Evolutionary conservation across 202 grass and related monocot genomes (phyloP), one percentile per base, ranked within the genome.

Genomic region (Setaria italica): DNA sequence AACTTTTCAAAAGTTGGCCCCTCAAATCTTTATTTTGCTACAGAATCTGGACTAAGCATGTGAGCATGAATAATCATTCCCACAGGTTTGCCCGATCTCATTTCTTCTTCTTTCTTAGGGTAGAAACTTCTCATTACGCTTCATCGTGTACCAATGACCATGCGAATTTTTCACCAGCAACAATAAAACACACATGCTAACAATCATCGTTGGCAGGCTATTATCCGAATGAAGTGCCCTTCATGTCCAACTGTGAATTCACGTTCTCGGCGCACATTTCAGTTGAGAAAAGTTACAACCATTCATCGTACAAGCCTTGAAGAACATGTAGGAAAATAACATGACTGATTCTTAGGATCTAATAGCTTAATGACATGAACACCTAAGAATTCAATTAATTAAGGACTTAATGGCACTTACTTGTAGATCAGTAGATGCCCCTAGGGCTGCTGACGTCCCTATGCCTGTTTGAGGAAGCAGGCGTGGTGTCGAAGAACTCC

Each of bases 251-350:
- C 13, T 59, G 10, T 58, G 72, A 58, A 42, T 80, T 6, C 65
- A 87, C 71, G 56, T 48, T 21, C 54, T 74, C 62, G 39, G 9
- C 3, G 70, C 68, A 41, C 25, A 19, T 39, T 70, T 65, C 70
- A 72, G 25, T 63, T 67, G 55, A 10, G 58, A 56, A 14, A 5
- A 41, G 39, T 41, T 41, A 41, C 39, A 76, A 48, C 62, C 64
- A 6, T 80, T 17, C 54, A 71, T 47, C 9, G 14, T 88, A 80
- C 75, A 84, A 78, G 72, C 76, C 74, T 63, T 41, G 4, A 41
- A 41, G 39, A 25, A 25, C 25, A 25, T 25, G 25, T 25, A 25
- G 25, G 25, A 25, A 25, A 25, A 25, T 25, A 25, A 25, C 25
- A 25, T 25, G 25, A 25, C 25, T 25, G 25, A 25, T 25, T 25